These are phyloP conservation scores for Aureobasidium sp. DNA, from an alignment of 2,329 filamentous ascomycete genomes.

Conservation along the genomic window DNA sequence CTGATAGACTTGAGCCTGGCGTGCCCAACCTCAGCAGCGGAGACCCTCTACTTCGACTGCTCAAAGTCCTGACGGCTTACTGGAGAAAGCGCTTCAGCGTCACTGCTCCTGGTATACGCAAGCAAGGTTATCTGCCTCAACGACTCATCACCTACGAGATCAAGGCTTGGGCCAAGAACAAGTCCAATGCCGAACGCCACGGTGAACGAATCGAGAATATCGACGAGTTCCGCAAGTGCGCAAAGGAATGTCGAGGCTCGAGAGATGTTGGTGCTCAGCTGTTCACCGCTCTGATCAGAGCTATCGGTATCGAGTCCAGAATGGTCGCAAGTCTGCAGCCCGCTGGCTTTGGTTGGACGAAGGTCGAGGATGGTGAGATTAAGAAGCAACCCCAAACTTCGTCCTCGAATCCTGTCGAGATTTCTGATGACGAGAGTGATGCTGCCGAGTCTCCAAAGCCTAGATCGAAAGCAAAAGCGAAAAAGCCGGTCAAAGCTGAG, in stretches of 20 bases:
- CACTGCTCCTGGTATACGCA: constrained; percentile 73
- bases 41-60: constrained; percentile 70
- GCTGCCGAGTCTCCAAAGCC: not conserved
- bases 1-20: constrained; percentile 62
- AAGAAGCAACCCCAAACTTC: constrained; percentile 28
- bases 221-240: constrained; percentile 61
- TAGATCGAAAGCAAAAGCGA: constrained; percentile 14
- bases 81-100: constrained; percentile 82
- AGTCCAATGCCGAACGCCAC: constrained; percentile 56
- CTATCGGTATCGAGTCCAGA: constrained; percentile 71
- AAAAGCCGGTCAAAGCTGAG: constrained; percentile 17
- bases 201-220: constrained; percentile 68
- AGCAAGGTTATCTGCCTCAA: constrained; percentile 80
- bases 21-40: constrained; percentile 71
- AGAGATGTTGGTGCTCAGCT: constrained; percentile 83
- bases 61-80: constrained; percentile 71
- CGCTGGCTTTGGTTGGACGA: constrained; percentile 84
- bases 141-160: constrained; percentile 66
- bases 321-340: constrained; percentile 82
- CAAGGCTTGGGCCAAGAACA: constrained; percentile 59
- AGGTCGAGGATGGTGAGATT: constrained; percentile 65
- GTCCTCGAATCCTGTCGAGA: constrained; percentile 7
- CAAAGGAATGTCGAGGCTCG: constrained; percentile 68
- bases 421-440: constrained; percentile 19
- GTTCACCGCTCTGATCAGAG: constrained; percentile 78